A percentile compares a stretch with the other conserved stretches of the same genome.
These are phyloP conservation scores for Lactarius quietus DNA, from an alignment of 768 basidiomycete species.

Conservation along the genomic window DNA sequence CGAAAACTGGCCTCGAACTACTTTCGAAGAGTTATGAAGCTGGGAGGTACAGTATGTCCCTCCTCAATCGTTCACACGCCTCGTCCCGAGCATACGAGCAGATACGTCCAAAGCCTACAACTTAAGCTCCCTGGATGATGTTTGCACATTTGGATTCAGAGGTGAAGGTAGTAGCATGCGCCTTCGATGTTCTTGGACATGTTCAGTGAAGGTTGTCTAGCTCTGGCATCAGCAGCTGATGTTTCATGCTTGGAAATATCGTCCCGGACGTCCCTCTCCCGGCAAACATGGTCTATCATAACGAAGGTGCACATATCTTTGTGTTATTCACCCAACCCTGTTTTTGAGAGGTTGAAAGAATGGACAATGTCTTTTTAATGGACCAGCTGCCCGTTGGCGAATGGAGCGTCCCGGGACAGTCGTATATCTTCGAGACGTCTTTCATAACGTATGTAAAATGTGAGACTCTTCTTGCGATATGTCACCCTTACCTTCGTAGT, in stretches of 20 bases:
- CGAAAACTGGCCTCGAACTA: slow-evolving; percentile 50
- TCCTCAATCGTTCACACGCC: background rate
- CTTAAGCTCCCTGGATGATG: slow-evolving; percentile 44
- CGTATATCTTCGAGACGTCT: slow-evolving; percentile 83
- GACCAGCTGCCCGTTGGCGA: slow-evolving; percentile 72
- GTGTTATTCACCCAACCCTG: background rate
- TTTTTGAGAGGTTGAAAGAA: slow-evolving; percentile 42
- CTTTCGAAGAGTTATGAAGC: slow-evolving; percentile 50
- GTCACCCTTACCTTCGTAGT: slow-evolving; percentile 39
- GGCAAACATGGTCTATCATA: slow-evolving; percentile 72
- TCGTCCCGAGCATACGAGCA: slow-evolving; percentile 30
- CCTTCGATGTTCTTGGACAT: slow-evolving; percentile 1
- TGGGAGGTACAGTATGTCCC: slow-evolving; percentile 64
- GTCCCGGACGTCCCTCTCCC: slow-evolving; percentile 61
- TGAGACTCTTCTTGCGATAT: slow-evolving; percentile 5
- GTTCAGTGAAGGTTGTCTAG: slow-evolving; percentile 37
- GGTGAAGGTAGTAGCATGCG: slow-evolving; percentile 76
- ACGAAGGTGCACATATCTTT: slow-evolving; percentile 53
- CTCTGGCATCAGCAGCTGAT: slow-evolving; percentile 79
- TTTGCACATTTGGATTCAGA: slow-evolving; percentile 82
- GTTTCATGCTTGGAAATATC: slow-evolving; percentile 78
- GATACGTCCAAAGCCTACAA: slow-evolving; percentile 72
- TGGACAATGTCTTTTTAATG: slow-evolving; percentile 62
- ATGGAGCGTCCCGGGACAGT: slow-evolving; percentile 73
- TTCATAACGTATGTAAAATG: slow-evolving; percentile 65